Percentiles rank a stretch among this genome's conserved stretches.
phyloP scores from a whole-genome alignment of 1,284 basidiomycete genomes.

The Ustilago shanxiensis region DNA sequence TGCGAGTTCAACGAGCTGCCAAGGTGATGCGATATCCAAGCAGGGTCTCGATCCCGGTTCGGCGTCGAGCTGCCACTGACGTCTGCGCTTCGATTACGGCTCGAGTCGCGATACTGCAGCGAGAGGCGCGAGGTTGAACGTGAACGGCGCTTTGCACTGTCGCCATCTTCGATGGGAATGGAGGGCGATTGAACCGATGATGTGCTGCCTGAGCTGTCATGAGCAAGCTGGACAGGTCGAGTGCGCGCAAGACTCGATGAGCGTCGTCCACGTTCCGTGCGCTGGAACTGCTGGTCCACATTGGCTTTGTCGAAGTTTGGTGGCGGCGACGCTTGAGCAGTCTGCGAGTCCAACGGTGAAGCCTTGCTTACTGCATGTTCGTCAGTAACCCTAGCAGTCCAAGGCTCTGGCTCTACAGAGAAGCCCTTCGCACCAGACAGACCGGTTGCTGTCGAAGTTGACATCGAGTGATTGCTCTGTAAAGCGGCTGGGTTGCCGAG shows the following conservation, averaged over 20 bases:
- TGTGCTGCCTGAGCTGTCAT: slow-evolving; percentile 21
- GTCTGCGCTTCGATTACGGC: slow-evolving; percentile 45
- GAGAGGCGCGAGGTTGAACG: slow-evolving; percentile 45
- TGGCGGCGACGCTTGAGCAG: neutral
- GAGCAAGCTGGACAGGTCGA: slow-evolving; percentile 24
- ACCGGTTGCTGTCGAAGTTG: slow-evolving; percentile 3
- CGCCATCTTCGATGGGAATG: slow-evolving; percentile 19
- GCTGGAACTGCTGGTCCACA: slow-evolving; percentile 20
- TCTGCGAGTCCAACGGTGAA: neutral
- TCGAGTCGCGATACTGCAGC: slow-evolving; percentile 32
- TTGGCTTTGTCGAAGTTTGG: slow-evolving; percentile 24
- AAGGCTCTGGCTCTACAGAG: slow-evolving; percentile 8
- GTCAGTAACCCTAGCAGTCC: neutral
- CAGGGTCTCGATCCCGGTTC: slow-evolving; percentile 36
- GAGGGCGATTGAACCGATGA: slow-evolving; percentile 26
- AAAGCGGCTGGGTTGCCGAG: neutral
- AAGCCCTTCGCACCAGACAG: neutral
- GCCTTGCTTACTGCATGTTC: neutral
- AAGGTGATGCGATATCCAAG: slow-evolving; percentile 33
- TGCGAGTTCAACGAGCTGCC: slow-evolving; percentile 28
- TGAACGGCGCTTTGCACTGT: slow-evolving; percentile 26
- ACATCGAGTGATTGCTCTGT: slow-evolving; percentile 2
- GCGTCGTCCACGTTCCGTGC: slow-evolving; percentile 28
- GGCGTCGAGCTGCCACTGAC: slow-evolving; percentile 46
- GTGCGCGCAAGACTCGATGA: slow-evolving; percentile 47